phyloP scores from a whole-genome alignment of 2,329 filamentous ascomycete species.

The Cladorrhinum sp. region DNA sequence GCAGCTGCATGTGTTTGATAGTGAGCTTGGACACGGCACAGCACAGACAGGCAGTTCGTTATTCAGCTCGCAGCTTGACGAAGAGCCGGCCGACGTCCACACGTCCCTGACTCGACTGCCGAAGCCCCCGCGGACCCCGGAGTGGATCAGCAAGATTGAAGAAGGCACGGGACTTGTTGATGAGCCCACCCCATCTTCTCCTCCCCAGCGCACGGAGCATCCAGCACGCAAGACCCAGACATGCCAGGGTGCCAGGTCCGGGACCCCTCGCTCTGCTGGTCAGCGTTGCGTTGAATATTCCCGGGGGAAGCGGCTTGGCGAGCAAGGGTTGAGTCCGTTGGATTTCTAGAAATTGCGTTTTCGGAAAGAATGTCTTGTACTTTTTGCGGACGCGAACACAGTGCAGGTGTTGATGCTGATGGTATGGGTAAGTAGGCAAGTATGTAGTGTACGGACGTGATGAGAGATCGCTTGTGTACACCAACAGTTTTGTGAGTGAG shows the following conservation, averaged over 20 bases:
- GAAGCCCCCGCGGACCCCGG: conserved; percentile 15
- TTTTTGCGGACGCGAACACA: neutral
- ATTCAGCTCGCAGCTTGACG: neutral
- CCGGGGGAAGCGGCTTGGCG: conserved; percentile 11
- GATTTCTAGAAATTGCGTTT: conserved; percentile 15
- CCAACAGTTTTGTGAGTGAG: too few relatives aligned
- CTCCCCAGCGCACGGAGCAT: conserved; percentile 6
- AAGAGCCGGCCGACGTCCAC: neutral
- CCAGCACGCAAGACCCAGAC: conserved; percentile 1
- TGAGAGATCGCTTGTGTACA: too few relatives aligned
- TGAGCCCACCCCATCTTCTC: neutral
- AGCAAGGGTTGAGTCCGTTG: conserved; percentile 4
- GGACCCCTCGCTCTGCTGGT: neutral
- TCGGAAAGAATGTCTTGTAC: neutral
- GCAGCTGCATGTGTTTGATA: too few relatives aligned
- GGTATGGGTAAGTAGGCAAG: too few relatives aligned
- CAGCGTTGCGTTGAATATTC: conserved; percentile 11
- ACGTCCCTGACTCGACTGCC: conserved; percentile 18
- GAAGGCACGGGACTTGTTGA: conserved; percentile 1
- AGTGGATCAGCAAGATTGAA: conserved; percentile 11
- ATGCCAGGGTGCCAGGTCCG: neutral
- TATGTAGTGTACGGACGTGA: too few relatives aligned
- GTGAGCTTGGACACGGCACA: too few relatives aligned
- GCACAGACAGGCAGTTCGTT: too few relatives aligned
- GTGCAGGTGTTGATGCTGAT: too few relatives aligned